Evolutionary conservation across 163 green algal genomes (phyloP).

Genomic region (Coccomyxa subellipsoidea): DNA sequence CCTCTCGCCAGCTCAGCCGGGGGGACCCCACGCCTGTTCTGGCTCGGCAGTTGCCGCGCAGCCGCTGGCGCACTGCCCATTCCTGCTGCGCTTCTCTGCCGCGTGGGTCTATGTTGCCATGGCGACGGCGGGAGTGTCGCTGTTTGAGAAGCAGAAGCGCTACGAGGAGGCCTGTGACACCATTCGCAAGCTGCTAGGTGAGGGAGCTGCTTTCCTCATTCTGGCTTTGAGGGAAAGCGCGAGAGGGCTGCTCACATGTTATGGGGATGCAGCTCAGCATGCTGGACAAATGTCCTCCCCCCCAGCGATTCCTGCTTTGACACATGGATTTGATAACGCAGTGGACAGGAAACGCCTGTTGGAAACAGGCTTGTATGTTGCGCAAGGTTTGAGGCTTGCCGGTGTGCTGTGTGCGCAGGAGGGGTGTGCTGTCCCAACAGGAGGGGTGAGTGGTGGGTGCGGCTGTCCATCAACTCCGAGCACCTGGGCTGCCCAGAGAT

Average conservation of each 20-base stretch:
- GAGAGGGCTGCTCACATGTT: too few relatives aligned
- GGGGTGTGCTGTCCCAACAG: constrained; percentile 43
- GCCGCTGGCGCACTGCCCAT: background rate
- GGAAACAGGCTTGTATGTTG: too few relatives aligned
- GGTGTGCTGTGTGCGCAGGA: constrained; percentile 21
- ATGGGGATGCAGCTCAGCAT: too few relatives aligned
- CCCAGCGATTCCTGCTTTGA: too few relatives aligned
- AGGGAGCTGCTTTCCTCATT: too few relatives aligned
- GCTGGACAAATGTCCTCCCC: too few relatives aligned
- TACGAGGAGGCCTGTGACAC: constrained; percentile 62
- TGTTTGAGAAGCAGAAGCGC: constrained; percentile 66
- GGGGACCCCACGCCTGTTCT: background rate
- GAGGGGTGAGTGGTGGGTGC: constrained; percentile 74
- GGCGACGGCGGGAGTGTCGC: constrained; percentile 61
- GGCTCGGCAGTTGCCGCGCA: background rate
- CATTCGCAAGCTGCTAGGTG: constrained; percentile 70
- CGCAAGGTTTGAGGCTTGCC: too few relatives aligned
- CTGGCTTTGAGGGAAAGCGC: too few relatives aligned
- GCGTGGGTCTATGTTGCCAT: constrained; percentile 74
- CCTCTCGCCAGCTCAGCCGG: constrained; percentile 48
- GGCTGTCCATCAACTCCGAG: constrained; percentile 76
- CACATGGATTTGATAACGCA: too few relatives aligned
- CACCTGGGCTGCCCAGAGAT: constrained; percentile 61
- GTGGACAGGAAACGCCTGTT: too few relatives aligned
- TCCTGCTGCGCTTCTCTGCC: constrained; percentile 31